Percentiles rank a stretch among this genome's conserved stretches.
Conservation (phyloP, 1,284 basidiomycete genomes). For the Malassezia restricta region DNA sequence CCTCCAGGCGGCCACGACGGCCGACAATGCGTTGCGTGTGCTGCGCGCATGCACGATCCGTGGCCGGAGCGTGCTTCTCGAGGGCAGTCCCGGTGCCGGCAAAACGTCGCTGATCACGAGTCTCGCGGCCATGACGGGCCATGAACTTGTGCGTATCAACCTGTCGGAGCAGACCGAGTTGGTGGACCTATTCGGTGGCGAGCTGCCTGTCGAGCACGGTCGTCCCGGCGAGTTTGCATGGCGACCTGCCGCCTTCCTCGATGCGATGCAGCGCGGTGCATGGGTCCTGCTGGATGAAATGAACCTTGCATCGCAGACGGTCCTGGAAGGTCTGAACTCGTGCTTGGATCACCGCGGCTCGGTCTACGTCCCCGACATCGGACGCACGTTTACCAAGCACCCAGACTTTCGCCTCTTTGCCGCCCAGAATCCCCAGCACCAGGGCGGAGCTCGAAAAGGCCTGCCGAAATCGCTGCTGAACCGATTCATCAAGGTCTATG, state of each 20-base stretch:
- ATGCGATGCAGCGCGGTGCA: slow-evolving; percentile 63
- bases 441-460: slow-evolving; percentile 94
- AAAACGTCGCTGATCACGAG: slow-evolving; percentile 91
- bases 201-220: slow-evolving; percentile 86
- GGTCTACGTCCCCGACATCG: slow-evolving; percentile 89
- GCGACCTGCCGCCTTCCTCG: slow-evolving; percentile 92
- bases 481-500: slow-evolving; percentile 91
- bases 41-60: slow-evolving; percentile 75
- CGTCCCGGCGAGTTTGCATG: slow-evolving; percentile 85
- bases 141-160: slow-evolving; percentile 85
- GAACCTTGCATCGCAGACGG: slow-evolving; percentile 82
- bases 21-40: slow-evolving; percentile 76
- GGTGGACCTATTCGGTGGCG: slow-evolving; percentile 89
- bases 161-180: slow-evolving; percentile 97
- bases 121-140: slow-evolving; percentile 66
- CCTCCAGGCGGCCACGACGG: slow-evolving; percentile 64
- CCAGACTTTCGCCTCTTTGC: slow-evolving; percentile 91
- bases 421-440: slow-evolving; percentile 89
- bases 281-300: slow-evolving; percentile 97
- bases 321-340: slow-evolving; percentile 93
- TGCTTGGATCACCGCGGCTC: slow-evolving; percentile 90
- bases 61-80: slow-evolving; percentile 77
- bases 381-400: slow-evolving; percentile 75
- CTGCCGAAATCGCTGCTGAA: slow-evolving; percentile 95
- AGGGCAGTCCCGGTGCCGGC: slow-evolving; percentile 97